Evolutionary conservation across 768 basidiomycete genomes (phyloP).

Genomic region (Amanita polypyramis): DNA sequence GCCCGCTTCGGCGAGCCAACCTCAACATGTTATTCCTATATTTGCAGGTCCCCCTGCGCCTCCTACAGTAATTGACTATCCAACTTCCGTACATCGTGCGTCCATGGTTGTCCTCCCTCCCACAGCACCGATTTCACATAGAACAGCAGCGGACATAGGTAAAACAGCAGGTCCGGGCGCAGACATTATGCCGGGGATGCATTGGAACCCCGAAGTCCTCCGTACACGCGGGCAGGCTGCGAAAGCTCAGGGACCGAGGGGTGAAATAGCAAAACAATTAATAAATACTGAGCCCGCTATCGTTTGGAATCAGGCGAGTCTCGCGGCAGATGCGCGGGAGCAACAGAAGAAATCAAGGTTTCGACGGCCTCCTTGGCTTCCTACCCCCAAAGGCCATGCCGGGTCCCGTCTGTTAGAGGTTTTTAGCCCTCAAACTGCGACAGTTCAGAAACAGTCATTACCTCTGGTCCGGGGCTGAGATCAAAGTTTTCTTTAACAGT

Average conservation of each 20-base stretch:
- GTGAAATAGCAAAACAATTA: not conserved
- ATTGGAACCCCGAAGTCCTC: constrained; percentile 2
- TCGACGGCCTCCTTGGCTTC: not conserved
- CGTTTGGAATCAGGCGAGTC: constrained; percentile 5
- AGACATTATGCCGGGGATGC: not conserved
- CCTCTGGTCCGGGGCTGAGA: not conserved
- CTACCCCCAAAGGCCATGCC: not conserved
- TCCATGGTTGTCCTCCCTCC: not conserved
- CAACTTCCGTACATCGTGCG: constrained; percentile 1
- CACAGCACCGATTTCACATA: not conserved
- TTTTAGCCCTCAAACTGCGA: not conserved
- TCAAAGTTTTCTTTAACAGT: not conserved
- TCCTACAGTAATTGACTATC: constrained; percentile 4
- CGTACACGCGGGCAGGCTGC: not conserved
- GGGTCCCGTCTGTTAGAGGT: constrained; percentile 3
- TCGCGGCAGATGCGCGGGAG: not conserved
- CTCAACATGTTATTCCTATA: not conserved
- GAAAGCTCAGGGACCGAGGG: not conserved
- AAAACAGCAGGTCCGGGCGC: not conserved
- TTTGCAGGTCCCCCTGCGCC: not conserved
- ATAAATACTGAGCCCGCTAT: not conserved
- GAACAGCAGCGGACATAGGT: not conserved
- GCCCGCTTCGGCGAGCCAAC: not conserved
- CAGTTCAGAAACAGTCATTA: not conserved
- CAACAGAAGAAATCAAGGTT: not conserved